Evolutionary conservation across 495 filamentous ascomycete species (phyloP).

Genomic region (Daldinia concentrica): DNA sequence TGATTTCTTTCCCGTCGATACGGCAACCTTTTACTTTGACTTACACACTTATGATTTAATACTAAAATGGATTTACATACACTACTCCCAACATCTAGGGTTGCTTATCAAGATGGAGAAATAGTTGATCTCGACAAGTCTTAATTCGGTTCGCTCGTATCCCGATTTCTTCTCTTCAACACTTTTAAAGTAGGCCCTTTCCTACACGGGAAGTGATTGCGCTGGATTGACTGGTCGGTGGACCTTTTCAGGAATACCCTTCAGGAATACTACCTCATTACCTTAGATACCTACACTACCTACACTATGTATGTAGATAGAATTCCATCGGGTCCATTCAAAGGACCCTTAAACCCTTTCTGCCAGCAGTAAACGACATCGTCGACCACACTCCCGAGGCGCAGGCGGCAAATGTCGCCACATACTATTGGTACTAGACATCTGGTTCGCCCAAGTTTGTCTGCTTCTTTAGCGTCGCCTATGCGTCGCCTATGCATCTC

Average conservation of each 20-base stretch:
- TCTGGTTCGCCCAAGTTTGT: constrained; percentile 30
- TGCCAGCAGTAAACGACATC: constrained; percentile 27
- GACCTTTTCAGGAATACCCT: too few relatives aligned
- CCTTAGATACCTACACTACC: neutral
- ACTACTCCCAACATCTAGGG: neutral
- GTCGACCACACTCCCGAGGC: constrained; percentile 29
- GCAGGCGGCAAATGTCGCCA: constrained; percentile 44
- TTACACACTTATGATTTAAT: too few relatives aligned
- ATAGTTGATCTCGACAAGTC: neutral
- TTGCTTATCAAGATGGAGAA: neutral
- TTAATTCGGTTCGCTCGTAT: constrained; percentile 7
- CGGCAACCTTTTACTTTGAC: neutral
- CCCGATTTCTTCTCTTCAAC: constrained; percentile 25
- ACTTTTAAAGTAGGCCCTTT: constrained; percentile 9
- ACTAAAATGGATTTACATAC: too few relatives aligned
- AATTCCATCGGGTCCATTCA: constrained; percentile 30
- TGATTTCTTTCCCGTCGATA: constrained; percentile 20
- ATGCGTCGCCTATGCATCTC: constrained; percentile 43
- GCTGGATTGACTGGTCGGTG: constrained; percentile 27
- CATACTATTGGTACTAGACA: constrained; percentile 35
- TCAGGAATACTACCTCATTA: constrained; percentile 36
- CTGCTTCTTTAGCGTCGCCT: constrained; percentile 31
- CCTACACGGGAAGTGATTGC: constrained; percentile 18
- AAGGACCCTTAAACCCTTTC: constrained; percentile 28
- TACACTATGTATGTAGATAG: constrained; percentile 10